phyloP scores from a whole-genome alignment of 148 eudicot genomes.

The Heliosperma pusillum region DNA sequence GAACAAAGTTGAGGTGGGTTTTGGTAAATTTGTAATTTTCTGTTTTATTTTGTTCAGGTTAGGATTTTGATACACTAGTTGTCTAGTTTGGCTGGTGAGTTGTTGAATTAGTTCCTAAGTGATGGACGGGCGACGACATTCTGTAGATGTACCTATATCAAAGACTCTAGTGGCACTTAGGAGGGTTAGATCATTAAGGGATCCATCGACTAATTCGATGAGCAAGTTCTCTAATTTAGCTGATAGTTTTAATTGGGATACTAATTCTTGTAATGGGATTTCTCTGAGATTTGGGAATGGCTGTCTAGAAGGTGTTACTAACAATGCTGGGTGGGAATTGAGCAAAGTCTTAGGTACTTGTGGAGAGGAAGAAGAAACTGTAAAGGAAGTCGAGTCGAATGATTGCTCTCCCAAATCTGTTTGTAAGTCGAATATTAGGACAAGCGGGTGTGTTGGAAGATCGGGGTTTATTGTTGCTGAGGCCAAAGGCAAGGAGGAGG shows the following conservation, averaged over 20 bases:
- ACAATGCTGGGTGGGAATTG: conserved; percentile 27
- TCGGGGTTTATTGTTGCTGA: conserved; percentile 17
- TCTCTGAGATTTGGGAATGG: conserved; percentile 58
- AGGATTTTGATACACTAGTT: conserved; percentile 4
- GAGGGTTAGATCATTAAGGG: conserved; percentile 93
- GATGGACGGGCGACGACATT: conserved; percentile 93
- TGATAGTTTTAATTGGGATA: conserved; percentile 83
- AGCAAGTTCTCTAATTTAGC: conserved; percentile 56
- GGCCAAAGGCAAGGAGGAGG: conserved; percentile 28
- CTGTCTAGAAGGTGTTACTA: conserved; percentile 28
- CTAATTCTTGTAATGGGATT: conserved; percentile 66
- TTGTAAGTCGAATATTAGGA: conserved; percentile 20
- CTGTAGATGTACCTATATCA: conserved; percentile 83
- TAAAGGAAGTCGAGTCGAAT: conserved; percentile 23
- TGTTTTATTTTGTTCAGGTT: conserved; percentile 21
- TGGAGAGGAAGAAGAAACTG: conserved; percentile 41
- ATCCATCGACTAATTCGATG: conserved; percentile 84
- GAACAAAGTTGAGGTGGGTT: conserved; percentile 7
- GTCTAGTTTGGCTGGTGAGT: background rate
- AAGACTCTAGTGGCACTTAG: conserved; percentile 77
- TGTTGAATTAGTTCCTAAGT: conserved; percentile 17
- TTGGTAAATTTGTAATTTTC: conserved; percentile 11
- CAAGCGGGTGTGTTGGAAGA: conserved; percentile 22
- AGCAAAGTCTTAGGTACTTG: conserved; percentile 34
- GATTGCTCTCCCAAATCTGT: conserved; percentile 25